phyloP scores from a whole-genome alignment of 768 basidiomycete species.

The Suillus clintonianus region DNA sequence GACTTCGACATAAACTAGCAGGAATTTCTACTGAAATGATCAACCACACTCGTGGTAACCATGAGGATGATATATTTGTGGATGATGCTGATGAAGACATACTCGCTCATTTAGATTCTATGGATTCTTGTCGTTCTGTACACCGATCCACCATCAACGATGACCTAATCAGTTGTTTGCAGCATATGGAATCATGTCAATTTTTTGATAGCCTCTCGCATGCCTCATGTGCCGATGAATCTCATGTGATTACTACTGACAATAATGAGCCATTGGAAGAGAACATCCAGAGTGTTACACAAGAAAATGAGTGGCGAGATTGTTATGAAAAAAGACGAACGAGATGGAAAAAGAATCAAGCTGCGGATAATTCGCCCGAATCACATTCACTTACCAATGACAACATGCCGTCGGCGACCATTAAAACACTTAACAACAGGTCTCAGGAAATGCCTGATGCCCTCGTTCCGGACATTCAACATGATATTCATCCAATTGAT shows the following conservation, averaged over 20 bases:
- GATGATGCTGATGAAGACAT: slow-evolving; percentile 2
- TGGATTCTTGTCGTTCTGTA: background rate
- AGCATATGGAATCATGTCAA: background rate
- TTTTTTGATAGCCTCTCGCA: background rate
- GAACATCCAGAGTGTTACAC: background rate
- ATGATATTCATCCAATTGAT: background rate
- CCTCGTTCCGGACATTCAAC: background rate
- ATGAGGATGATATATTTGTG: slow-evolving; percentile 31
- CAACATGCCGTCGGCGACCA: background rate
- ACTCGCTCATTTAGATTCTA: background rate
- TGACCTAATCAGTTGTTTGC: background rate
- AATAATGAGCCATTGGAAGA: background rate
- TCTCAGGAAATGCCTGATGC: background rate
- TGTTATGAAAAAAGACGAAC: background rate
- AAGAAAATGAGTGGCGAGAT: background rate
- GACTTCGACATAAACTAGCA: background rate
- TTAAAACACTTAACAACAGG: background rate
- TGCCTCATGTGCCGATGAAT: too few species aligned
- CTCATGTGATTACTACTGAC: too few species aligned
- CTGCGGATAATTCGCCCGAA: background rate
- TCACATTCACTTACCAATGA: background rate
- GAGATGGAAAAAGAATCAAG: background rate
- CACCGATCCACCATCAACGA: background rate
- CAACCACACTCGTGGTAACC: slow-evolving; percentile 7
- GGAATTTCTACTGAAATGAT: background rate